Evolutionary conservation across 1,284 basidiomycete species (phyloP).

Genomic region (Papiliotrema nemorosa): DNA sequence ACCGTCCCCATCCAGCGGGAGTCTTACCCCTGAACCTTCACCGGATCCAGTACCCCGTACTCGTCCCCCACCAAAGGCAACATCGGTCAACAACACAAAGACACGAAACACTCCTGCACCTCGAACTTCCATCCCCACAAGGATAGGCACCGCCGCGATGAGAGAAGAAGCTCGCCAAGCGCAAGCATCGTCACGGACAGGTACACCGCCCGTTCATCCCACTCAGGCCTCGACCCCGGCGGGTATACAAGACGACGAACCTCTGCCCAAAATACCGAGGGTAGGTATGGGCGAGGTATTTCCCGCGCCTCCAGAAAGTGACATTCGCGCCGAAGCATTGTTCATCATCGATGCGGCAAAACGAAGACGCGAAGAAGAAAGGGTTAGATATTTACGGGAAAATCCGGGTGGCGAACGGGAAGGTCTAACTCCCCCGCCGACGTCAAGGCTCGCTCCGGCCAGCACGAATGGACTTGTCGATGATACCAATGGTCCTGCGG

Average conservation of each 20-base stretch:
- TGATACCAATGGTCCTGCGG: neutral
- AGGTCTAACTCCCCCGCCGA: neutral
- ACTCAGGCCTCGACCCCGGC: neutral
- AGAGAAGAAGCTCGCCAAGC: neutral
- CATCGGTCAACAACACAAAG: neutral
- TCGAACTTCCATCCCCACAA: neutral
- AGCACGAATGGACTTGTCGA: neutral
- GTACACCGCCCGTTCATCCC: neutral
- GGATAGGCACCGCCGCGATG: neutral
- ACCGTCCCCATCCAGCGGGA: no score
- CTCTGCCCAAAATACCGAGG: constrained; percentile 21
- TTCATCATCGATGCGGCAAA: constrained; percentile 27
- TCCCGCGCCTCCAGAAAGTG: constrained; percentile 28
- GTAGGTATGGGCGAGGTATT: constrained; percentile 30
- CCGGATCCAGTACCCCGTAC: neutral
- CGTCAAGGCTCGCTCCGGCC: no score
- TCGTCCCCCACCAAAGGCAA: neutral
- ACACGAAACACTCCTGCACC: neutral
- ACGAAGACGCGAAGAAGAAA: constrained; percentile 9
- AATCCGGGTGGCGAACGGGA: constrained; percentile 1
- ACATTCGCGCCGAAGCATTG: constrained; percentile 26
- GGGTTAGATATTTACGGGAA: neutral
- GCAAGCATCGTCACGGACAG: neutral
- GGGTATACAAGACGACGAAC: constrained; percentile 22
- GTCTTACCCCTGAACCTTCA: no score